phyloP scores from a whole-genome alignment of 192 early-diverging fungal species.

The Phlyctochytrium bullatum region DNA sequence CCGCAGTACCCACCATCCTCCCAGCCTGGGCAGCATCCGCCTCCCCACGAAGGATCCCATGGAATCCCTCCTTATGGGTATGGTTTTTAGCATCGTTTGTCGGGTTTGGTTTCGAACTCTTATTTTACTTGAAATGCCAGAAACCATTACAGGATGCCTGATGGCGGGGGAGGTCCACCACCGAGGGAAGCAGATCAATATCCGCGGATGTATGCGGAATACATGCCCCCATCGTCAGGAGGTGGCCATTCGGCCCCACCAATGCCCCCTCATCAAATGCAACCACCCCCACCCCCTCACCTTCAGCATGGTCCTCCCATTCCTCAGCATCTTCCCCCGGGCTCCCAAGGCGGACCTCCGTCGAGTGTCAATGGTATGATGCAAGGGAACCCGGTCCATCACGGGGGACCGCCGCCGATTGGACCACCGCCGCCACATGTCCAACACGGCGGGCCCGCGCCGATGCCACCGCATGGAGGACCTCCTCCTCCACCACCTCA shows the following conservation, averaged over 20 bases:
- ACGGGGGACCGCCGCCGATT: neutral
- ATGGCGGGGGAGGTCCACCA: neutral
- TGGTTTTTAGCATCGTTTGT: too few relatives aligned
- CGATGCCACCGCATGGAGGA: neutral
- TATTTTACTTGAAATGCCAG: too few relatives aligned
- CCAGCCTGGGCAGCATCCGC: neutral
- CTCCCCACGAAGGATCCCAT: neutral
- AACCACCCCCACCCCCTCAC: neutral
- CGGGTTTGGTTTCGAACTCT: too few relatives aligned
- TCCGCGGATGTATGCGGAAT: neutral
- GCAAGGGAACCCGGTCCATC: neutral
- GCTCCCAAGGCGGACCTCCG: too few relatives aligned
- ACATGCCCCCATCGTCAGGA: neutral
- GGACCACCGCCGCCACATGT: neutral
- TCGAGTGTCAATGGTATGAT: neutral
- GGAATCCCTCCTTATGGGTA: neutral
- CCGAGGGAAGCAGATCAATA: neutral
- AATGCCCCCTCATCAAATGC: neutral
- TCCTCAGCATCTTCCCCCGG: neutral
- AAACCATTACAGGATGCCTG: too few relatives aligned
- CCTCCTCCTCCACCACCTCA: neutral
- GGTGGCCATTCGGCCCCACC: neutral
- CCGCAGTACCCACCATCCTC: neutral
- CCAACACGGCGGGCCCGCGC: neutral
- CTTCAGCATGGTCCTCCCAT: neutral